Evolutionary conservation across 2,329 filamentous ascomycete species (phyloP).

Genomic region (Talaromyces pinophilus): DNA sequence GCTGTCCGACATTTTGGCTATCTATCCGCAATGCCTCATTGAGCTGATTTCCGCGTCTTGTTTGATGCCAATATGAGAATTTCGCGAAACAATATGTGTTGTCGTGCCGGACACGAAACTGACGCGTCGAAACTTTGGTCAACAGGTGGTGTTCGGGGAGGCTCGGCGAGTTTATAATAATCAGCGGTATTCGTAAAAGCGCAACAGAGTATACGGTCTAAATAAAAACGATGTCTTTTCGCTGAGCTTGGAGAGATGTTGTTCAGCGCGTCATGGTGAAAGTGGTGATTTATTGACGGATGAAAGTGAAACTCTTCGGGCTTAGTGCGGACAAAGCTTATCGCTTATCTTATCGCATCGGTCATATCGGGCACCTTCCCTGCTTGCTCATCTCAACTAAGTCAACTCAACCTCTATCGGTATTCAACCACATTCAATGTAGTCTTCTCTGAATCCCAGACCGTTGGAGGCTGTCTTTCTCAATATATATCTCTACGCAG

Average conservation of each 20-base stretch:
- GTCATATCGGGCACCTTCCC: background rate
- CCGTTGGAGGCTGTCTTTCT: background rate
- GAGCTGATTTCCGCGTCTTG: background rate
- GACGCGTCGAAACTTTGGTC: background rate
- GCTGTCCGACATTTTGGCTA: conserved; percentile 14
- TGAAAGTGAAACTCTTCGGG: background rate
- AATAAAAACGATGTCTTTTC: too few relatives aligned
- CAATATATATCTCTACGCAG: background rate
- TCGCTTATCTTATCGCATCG: background rate
- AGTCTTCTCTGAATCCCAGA: background rate
- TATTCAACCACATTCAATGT: background rate
- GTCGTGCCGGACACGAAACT: background rate
- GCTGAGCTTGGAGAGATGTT: too few relatives aligned
- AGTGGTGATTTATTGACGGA: background rate
- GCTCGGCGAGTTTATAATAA: too few relatives aligned
- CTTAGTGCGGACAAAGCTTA: background rate
- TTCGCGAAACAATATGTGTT: background rate
- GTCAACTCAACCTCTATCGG: background rate
- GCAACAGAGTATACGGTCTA: too few relatives aligned
- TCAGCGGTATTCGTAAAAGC: too few relatives aligned
- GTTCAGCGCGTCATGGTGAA: background rate
- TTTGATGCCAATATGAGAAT: background rate
- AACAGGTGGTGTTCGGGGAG: background rate
- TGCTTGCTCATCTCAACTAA: background rate
- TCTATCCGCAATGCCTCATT: background rate